A percentile compares a stretch with the other conserved stretches of the same genome.
Evolutionary conservation across 306 rosid species (phyloP).

Genomic region (Cucumis melo): DNA sequence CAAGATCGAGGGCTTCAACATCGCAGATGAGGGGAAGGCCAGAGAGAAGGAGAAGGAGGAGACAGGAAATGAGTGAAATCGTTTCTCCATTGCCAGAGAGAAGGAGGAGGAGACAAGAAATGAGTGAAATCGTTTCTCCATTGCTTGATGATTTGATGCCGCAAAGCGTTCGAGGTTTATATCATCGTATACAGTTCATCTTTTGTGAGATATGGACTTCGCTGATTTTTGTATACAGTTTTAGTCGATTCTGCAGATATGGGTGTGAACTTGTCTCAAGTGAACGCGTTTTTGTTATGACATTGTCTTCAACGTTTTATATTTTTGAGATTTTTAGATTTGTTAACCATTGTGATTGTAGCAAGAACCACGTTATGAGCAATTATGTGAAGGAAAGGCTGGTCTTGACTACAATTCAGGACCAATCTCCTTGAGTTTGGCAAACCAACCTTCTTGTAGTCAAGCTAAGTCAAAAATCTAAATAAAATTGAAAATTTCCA

Average conservation of each 20-base stretch:
- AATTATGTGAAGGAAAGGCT: background rate
- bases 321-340: background rate
- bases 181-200: background rate
- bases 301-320: background rate
- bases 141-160: background rate
- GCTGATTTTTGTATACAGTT: conserved; percentile 21
- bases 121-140: conserved; percentile 23
- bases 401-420: background rate
- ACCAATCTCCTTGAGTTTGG: background rate
- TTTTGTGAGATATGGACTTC: conserved; percentile 7
- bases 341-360: background rate
- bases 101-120: conserved; percentile 47
- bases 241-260: conserved; percentile 18
- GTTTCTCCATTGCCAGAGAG: conserved; percentile 18
- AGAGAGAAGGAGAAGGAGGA: conserved; percentile 43
- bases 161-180: background rate
- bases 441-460: background rate
- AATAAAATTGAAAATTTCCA: background rate
- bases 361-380: background rate
- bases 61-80: conserved; percentile 37
- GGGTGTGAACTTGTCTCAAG: conserved; percentile 5
- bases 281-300: background rate
- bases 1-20: conserved; percentile 76
- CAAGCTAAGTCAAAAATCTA: background rate
- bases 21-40: conserved; percentile 49